Base-by-base conservation (phyloP, 306 rosid genomes). In the Cucurbita pepo region DNA sequence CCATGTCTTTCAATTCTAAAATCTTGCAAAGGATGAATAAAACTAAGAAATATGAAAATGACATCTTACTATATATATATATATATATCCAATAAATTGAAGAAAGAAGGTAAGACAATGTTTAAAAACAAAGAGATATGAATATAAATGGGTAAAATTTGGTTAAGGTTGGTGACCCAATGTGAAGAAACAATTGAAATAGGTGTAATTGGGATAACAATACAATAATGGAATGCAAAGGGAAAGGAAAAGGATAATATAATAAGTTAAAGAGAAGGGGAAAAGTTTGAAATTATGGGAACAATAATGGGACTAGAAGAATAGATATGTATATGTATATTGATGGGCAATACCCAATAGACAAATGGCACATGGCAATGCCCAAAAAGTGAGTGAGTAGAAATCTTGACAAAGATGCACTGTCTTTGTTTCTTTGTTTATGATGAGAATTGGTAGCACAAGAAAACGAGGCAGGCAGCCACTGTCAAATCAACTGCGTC, bases 401-500 rank as follows among this genome's bases (percentile, higher is more conserved):
- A 44, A 66, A 43, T 43, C 56, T 69, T 34, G 56, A 45, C 40
- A 67, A 67, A 69, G 56, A 69, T 12, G 73, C 30, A 63, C 8
- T 63, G 51, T 19, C 13, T 38, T 10, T 64, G 3, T n/a, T 41
- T 41, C 43, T 6, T n/a, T 19, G 4, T 6, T 60, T 38, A 11
- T 16, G 5, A 18, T 40, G 18, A 50, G 75, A 59, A 81, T 79
- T 75, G 71, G 80, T 82, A 88, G 65, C 64, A 79, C 64, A 76
- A 59, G 69, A 45, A 53, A 74, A 73, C 67, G 85, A 79, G 76
- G 77, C 84, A 82, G 84, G 77, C 84, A 82, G 84, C 80, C 75
- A 79, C 71, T 64, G 83, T 86, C 89, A 84, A 59, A 66, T 84
- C 85, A 22, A 45, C 63, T 53, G 45, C 79, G 79, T 88, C 84